Evolutionary conservation across 257 asterid genomes (phyloP).

Genomic region (Fraxinus excelsior): DNA sequence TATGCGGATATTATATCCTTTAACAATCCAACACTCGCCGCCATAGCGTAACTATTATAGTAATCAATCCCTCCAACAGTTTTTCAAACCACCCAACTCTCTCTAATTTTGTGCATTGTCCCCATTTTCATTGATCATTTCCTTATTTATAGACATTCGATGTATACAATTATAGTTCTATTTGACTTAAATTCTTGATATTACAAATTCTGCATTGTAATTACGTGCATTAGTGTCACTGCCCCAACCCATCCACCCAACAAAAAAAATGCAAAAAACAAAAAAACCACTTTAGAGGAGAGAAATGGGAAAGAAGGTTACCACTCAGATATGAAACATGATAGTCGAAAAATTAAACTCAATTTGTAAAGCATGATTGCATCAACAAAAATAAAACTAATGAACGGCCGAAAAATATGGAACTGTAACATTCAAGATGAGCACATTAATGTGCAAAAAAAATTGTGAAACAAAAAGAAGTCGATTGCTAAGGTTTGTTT

Average conservation of each 20-base stretch:
- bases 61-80: background rate
- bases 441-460: no score
- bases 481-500: no score
- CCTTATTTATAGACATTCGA: background rate
- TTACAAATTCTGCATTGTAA: background rate
- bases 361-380: no score
- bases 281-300: background rate
- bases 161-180: background rate
- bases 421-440: no score
- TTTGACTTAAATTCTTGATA: background rate
- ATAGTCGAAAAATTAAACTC: no score
- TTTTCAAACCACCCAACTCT: background rate
- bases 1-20: background rate
- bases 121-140: background rate
- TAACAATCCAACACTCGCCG: background rate
- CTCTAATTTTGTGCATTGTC: background rate
- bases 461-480: no score
- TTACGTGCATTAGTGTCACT: background rate
- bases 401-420: no score
- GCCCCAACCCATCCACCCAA: background rate
- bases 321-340: constrained; percentile 73
- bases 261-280: no score
- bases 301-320: constrained; percentile 27
- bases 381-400: no score
- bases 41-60: background rate